A percentile compares a stretch with the other conserved stretches of the same genome.
Conservation (phyloP, 208 protist genomes). For the Vickermania ingenoplastis region DNA sequence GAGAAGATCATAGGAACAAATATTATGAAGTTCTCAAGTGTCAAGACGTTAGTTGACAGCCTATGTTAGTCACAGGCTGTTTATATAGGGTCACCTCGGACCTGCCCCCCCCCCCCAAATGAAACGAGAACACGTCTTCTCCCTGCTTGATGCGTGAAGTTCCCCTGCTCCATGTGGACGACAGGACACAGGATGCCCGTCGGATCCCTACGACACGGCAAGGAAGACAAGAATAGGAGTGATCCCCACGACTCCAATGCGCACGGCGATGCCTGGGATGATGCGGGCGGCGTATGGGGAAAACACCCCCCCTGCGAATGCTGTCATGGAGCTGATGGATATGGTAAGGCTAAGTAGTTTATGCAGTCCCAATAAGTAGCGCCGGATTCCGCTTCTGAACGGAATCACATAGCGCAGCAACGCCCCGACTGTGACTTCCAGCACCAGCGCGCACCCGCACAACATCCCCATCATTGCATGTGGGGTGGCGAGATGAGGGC, state of each 20-base stretch:
- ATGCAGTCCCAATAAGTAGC: background rate
- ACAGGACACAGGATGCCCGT: too few species aligned
- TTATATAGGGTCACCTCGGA: too few species aligned
- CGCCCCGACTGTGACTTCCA: background rate
- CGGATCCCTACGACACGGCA: too few species aligned
- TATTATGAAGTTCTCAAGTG: background rate
- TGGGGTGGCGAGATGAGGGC: background rate
- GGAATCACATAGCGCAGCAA: constrained; percentile 1
- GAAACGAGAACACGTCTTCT: too few species aligned
- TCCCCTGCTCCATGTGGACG: too few species aligned
- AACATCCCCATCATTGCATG: background rate
- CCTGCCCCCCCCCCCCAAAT: too few species aligned
- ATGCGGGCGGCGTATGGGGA: background rate
- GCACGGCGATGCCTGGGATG: background rate
- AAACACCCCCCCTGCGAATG: background rate
- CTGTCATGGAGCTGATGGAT: background rate
- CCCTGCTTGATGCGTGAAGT: too few species aligned
- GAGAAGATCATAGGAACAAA: background rate
- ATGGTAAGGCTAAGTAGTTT: background rate
- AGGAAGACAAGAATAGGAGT: background rate
- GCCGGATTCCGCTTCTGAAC: background rate
- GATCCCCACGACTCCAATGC: background rate
- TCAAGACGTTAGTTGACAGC: too few species aligned
- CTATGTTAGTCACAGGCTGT: too few species aligned
- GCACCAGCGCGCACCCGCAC: background rate